Percentiles rank a stretch among this genome's conserved stretches.
phyloP scores from a whole-genome alignment of 179 eudicot genomes.

The Amaranthus tricolor region DNA sequence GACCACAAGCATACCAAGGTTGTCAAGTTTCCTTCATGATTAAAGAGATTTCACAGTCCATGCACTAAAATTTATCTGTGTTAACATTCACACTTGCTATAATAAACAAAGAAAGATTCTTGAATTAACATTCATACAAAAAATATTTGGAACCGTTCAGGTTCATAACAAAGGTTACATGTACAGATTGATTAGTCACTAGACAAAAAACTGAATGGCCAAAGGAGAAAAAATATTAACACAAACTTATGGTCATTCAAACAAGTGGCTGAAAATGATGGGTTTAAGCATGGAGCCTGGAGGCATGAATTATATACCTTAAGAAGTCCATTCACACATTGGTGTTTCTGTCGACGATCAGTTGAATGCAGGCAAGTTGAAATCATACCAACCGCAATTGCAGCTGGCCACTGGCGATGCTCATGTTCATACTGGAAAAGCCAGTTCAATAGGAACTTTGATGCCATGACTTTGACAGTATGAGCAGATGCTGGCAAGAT shows the following conservation, averaged over 20 bases:
- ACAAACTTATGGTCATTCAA: not conserved
- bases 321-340: conserved; percentile 65
- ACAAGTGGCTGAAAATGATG: not conserved
- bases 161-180: not conserved
- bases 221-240: not conserved
- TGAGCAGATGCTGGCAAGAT: conserved; percentile 80
- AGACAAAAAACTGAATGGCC: not conserved
- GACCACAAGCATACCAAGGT: too few relatives aligned
- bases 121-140: not conserved
- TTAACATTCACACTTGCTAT: too few relatives aligned
- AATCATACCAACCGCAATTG: conserved; percentile 84
- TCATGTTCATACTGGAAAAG: conserved; percentile 87
- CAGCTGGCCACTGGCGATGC: conserved; percentile 97
- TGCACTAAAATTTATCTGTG: too few relatives aligned
- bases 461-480: conserved; percentile 66
- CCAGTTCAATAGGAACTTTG: conserved; percentile 77
- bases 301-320: conserved; percentile 45
- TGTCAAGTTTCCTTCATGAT: too few relatives aligned
- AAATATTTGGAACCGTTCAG: not conserved
- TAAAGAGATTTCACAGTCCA: too few relatives aligned
- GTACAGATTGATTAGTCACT: not conserved
- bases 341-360: conserved; percentile 67
- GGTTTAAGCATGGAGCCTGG: not conserved
- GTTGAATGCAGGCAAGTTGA: conserved; percentile 77
- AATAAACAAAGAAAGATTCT: not conserved